A percentile compares a stretch with the other conserved stretches of the same genome.
Evolutionary conservation across 306 rosid species (phyloP).

Genomic region (Begonia masoniana): DNA sequence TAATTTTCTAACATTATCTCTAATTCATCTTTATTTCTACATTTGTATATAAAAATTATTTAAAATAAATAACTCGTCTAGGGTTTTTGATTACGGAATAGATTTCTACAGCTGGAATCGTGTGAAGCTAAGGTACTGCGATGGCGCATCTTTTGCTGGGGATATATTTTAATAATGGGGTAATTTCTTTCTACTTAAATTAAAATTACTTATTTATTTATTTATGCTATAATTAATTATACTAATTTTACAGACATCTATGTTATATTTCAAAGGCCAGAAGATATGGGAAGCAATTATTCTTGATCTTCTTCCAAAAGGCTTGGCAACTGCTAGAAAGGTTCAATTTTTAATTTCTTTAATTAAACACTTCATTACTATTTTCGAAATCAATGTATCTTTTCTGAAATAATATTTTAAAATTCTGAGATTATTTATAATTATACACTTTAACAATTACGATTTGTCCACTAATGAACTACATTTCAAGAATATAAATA

Average conservation of each 20-base stretch:
- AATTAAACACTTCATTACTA: no score
- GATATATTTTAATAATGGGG: conserved; percentile 53
- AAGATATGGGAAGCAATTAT: conserved; percentile 92
- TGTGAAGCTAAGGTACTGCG: conserved; percentile 89
- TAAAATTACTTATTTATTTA: neutral
- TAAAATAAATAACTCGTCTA: neutral
- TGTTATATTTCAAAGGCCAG: conserved; percentile 87
- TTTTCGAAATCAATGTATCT: no score
- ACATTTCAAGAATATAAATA: no score
- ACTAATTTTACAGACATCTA: conserved; percentile 34
- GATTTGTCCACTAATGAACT: no score
- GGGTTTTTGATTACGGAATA: neutral
- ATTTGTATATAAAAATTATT: no score
- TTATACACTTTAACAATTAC: no score
- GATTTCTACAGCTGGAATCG: conserved; percentile 98
- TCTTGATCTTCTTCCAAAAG: conserved; percentile 76
- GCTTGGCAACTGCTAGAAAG: conserved; percentile 61
- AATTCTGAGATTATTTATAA: no score
- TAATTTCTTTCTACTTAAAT: conserved; percentile 16
- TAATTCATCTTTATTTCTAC: no score
- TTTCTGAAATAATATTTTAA: no score
- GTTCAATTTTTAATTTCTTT: conserved; percentile 13
- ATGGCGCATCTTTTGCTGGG: conserved; percentile 91
- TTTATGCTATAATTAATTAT: no score
- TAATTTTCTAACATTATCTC: no score